Percentiles rank a stretch among this genome's conserved stretches.
These are phyloP conservation scores for Haplographium delicatum DNA, from an alignment of 495 filamentous ascomycete species.

Conservation along the genomic window DNA sequence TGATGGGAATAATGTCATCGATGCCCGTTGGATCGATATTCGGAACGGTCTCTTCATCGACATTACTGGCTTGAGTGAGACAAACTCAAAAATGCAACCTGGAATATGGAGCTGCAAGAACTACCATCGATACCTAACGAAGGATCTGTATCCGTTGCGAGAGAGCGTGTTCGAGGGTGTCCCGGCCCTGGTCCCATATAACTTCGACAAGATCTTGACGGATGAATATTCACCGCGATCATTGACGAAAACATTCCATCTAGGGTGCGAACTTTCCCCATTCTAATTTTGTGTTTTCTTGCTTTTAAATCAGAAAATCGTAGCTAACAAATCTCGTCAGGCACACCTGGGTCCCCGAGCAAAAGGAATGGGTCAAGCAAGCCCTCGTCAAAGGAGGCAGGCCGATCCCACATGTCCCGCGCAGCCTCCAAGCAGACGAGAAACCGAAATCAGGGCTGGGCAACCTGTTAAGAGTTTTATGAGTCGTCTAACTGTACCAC, in stretches of 20 bases:
- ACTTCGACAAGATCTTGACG: constrained; percentile 63
- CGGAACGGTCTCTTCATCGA: constrained; percentile 78
- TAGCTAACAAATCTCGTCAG: constrained; percentile 11
- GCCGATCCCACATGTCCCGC: constrained; percentile 12
- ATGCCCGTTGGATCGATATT: constrained; percentile 79
- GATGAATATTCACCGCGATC: constrained; percentile 70
- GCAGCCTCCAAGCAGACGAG: constrained; percentile 10
- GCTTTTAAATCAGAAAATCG: not conserved
- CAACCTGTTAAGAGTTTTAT: constrained; percentile 9
- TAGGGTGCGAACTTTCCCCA: constrained; percentile 44
- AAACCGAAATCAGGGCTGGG: constrained; percentile 7
- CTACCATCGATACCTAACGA: constrained; percentile 61
- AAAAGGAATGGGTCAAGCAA: constrained; percentile 24
- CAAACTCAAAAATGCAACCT: constrained; percentile 50
- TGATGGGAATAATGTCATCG: constrained; percentile 73
- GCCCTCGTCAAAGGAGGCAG: not conserved
- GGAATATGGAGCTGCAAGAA: constrained; percentile 82
- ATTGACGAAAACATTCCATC: constrained; percentile 57
- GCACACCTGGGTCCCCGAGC: constrained; percentile 21
- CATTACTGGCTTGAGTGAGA: constrained; percentile 73
- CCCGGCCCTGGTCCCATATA: constrained; percentile 68
- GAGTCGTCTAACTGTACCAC: too few relatives aligned
- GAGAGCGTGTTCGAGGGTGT: constrained; percentile 74
- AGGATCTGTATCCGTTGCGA: constrained; percentile 73
- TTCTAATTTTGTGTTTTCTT: too few relatives aligned